phyloP scores from a whole-genome alignment of 768 basidiomycete genomes.

The Amanita phalloides region DNA sequence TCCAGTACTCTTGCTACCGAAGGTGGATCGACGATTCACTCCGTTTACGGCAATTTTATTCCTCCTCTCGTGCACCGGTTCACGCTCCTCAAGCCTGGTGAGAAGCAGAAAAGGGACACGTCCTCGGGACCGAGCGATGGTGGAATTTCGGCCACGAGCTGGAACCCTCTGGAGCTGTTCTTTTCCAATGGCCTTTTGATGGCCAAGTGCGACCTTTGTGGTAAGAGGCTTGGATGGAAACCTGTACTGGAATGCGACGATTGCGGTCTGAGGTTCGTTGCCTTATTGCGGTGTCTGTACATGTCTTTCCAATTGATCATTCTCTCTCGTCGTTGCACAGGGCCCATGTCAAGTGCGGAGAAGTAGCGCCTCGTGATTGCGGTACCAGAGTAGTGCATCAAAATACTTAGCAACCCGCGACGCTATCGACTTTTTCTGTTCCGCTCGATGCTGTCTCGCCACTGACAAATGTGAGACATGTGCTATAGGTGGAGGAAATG shows the following conservation, averaged over 20 bases:
- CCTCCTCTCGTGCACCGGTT: slow-evolving; percentile 70
- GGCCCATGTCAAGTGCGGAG: slow-evolving; percentile 83
- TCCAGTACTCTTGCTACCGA: slow-evolving; percentile 60
- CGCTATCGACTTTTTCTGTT: slow-evolving; percentile 10
- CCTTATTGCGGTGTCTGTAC: no score
- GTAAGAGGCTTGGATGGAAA: slow-evolving; percentile 79
- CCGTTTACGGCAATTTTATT: slow-evolving; percentile 27
- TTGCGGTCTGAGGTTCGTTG: slow-evolving; percentile 59
- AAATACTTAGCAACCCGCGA: slow-evolving; percentile 11
- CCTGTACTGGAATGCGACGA: slow-evolving; percentile 83
- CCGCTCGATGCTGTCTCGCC: slow-evolving; percentile 22
- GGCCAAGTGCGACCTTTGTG: slow-evolving; percentile 75
- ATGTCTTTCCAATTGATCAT: neutral
- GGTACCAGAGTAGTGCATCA: slow-evolving; percentile 37
- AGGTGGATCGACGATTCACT: slow-evolving; percentile 60
- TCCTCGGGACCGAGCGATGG: neutral
- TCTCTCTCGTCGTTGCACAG: slow-evolving; percentile 21
- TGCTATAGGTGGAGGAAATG: slow-evolving; percentile 18
- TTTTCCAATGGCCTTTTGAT: slow-evolving; percentile 64
- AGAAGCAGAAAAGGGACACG: slow-evolving; percentile 37
- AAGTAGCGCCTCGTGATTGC: slow-evolving; percentile 71
- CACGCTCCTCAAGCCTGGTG: slow-evolving; percentile 74
- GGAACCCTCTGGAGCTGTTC: slow-evolving; percentile 53
- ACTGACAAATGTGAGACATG: slow-evolving; percentile 29
- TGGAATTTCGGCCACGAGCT: slow-evolving; percentile 48